Evolutionary conservation across 208 protist genomes (phyloP), one percentile per base, ranked within the genome.

Genomic region (Crithidia mellificae): DNA sequence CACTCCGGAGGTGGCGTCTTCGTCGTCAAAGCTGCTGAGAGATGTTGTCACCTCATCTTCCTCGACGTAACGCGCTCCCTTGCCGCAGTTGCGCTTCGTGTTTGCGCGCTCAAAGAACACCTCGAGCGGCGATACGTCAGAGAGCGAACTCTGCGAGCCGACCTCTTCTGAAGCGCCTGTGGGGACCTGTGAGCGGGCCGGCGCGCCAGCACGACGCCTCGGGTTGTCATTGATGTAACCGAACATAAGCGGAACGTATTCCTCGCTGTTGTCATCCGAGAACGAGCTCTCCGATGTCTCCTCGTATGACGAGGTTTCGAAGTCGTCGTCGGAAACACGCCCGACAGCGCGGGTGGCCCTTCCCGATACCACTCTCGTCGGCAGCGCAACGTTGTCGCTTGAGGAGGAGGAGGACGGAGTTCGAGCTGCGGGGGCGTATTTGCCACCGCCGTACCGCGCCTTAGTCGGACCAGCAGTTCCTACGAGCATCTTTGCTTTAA

Each of bases 221-320:
- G 75, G 64, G 20, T 74, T 72, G 30, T 81, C 72, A 6, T 78
- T 81, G 46, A 87, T 63, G 52, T 84, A 63, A 9, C 67, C 69
- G 59, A 92, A 89, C 0, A 62, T 70, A 27, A 92, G 65, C 44
- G 87, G 83, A 12, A 77, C 65, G 72, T 78, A 92, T 39, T 85
- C 74, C 38, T 74, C 76, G 43, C 87, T 85, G 55, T 79, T 87
- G 38, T 91, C 80, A 32, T 88, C 82, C n/a, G 79, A 82, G 19
- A 57, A 69, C 14, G 54, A 78, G 20, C 77, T 68, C 1, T 72
- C 56, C 15, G 75, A 81, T 4, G 64, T 59, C 14, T 70, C 62
- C 14, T 72, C 71, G 22, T 74, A 69, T 5, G 54, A 70, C 0
- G 62, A 70, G 6, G 67, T 72, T 44, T 77, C 59, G 53, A 76